Conservation (phyloP, 2,329 filamentous ascomycete species). For the Mycogone perniciosa region DNA sequence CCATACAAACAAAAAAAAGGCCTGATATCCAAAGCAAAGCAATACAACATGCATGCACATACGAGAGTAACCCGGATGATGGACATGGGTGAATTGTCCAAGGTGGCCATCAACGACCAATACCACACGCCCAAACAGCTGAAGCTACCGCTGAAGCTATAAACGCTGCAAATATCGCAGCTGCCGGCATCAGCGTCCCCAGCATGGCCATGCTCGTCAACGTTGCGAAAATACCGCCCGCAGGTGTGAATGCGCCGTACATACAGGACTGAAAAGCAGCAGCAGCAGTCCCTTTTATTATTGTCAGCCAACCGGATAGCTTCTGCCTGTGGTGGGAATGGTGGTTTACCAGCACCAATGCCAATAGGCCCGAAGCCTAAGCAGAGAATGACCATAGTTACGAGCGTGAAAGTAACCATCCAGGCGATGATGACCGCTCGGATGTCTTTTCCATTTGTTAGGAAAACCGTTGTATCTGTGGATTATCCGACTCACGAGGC, state of each 20-base stretch:
- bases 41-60: no score
- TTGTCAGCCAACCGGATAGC: background rate
- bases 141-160: slow-evolving; percentile 1
- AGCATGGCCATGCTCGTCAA: slow-evolving; percentile 11
- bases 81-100: no score
- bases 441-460: background rate
- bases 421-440: slow-evolving; percentile 5
- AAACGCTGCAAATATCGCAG: slow-evolving; percentile 1
- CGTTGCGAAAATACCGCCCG: slow-evolving; percentile 8
- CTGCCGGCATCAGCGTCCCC: slow-evolving; percentile 9
- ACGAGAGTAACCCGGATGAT: no score
- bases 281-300: slow-evolving; percentile 5
- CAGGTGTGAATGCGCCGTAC: slow-evolving; percentile 10
- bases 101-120: background rate
- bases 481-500: background rate
- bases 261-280: slow-evolving; percentile 9
- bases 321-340: background rate
- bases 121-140: slow-evolving; percentile 1
- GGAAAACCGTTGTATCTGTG: background rate
- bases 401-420: slow-evolving; percentile 5
- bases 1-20: no score
- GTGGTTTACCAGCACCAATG: slow-evolving; percentile 8
- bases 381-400: slow-evolving; percentile 8
- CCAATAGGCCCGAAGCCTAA: slow-evolving; percentile 9
- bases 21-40: no score